Percentiles rank a stretch among this genome's conserved stretches.
Evolutionary conservation across 2,329 filamentous ascomycete genomes (phyloP).

Genomic region (Phaeophleospora eucalypticola): DNA sequence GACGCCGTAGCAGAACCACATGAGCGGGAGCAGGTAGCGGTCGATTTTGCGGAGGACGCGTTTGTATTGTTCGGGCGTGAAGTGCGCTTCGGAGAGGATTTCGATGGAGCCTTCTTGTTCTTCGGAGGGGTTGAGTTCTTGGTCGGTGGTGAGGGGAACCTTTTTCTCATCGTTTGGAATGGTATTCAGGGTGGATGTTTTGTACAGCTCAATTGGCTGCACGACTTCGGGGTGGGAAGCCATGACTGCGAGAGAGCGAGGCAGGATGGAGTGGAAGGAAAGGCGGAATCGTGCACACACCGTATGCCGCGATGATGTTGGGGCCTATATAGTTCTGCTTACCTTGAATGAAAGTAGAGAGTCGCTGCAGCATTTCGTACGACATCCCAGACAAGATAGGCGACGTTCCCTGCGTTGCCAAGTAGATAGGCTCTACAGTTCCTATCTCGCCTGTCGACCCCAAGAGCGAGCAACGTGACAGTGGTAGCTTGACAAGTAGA

Average conservation of each 20-base stretch:
- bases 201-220: constrained; percentile 1
- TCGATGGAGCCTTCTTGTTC: constrained; percentile 18
- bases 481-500: no score
- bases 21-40: constrained; percentile 39
- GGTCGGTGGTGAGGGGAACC: constrained; percentile 7
- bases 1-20: constrained; percentile 48
- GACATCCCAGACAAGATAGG: no score
- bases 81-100: constrained; percentile 24
- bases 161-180: constrained; percentile 19
- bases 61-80: constrained; percentile 27
- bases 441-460: no score
- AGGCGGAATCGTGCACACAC: no score
- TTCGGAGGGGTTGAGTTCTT: constrained; percentile 10
- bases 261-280: background rate
- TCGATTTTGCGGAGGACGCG: constrained; percentile 36
- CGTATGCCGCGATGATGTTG: no score
- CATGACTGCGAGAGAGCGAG: background rate
- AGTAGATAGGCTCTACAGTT: no score
- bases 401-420: no score
- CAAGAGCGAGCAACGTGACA: no score
- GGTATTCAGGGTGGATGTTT: background rate
- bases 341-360: no score
- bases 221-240: constrained; percentile 3
- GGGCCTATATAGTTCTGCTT: no score
- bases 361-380: no score